Conservation (phyloP, 176 grass and related monocot genomes). For the Phragmites australis region DNA sequence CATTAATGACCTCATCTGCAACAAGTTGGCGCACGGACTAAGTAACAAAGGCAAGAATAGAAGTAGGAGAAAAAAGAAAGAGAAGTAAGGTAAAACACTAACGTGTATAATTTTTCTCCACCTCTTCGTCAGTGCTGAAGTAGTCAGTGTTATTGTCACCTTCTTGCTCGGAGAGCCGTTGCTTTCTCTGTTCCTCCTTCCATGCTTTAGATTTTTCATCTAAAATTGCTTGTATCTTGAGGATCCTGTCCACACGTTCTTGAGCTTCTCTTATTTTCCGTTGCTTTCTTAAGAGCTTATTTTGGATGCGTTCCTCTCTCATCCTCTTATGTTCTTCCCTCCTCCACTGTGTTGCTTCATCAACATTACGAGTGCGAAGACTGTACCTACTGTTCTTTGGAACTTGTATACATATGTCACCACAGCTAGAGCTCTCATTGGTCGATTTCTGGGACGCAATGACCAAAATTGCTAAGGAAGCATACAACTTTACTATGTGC, state of each 20-base stretch:
- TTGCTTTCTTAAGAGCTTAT: background rate
- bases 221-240: background rate
- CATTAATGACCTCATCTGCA: conserved; percentile 10
- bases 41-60: background rate
- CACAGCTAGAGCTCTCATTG: background rate
- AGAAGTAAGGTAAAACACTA: background rate
- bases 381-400: background rate
- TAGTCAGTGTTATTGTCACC: too few relatives aligned
- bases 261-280: background rate
- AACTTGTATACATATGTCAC: background rate
- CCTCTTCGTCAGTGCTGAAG: too few relatives aligned
- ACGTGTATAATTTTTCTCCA: background rate
- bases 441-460: background rate
- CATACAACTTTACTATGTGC: background rate
- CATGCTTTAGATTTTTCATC: too few relatives aligned
- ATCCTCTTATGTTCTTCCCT: background rate
- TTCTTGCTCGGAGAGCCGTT: too few relatives aligned
- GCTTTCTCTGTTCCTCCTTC: background rate
- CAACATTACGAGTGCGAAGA: background rate
- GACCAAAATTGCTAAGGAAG: background rate
- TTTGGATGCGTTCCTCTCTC: background rate
- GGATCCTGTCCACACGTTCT: background rate
- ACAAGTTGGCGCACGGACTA: background rate
- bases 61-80: background rate
- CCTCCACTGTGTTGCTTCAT: background rate